phyloP scores from a whole-genome alignment of 148 eudicot genomes.

The Vaccinium corymbosum region DNA sequence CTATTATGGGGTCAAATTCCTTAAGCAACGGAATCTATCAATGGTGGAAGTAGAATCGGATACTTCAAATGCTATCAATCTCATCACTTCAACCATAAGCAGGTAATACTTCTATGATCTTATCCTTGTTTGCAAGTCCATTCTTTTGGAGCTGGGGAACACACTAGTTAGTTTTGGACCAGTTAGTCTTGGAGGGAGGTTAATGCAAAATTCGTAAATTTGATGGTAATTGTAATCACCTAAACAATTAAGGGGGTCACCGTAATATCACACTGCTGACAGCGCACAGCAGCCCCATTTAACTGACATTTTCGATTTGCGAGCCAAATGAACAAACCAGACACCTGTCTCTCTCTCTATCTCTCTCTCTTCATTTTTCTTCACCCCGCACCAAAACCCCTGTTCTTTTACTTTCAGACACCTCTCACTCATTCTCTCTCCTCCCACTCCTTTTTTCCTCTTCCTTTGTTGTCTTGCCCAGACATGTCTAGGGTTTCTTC shows the following conservation, averaged over 20 bases:
- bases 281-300: conserved; percentile 17
- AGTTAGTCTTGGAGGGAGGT: background rate
- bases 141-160: too few species aligned
- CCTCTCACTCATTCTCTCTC: background rate
- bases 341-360: background rate
- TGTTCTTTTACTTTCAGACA: conserved; percentile 1
- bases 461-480: conserved; percentile 12
- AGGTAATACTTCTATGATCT: too few species aligned
- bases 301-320: conserved; percentile 33
- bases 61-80: too few species aligned
- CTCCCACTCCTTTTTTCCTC: conserved; percentile 24
- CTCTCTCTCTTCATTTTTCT: background rate
- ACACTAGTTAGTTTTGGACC: too few species aligned
- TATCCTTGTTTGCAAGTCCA: too few species aligned
- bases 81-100: too few species aligned
- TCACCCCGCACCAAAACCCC: background rate
- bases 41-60: too few species aligned
- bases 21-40: too few species aligned
- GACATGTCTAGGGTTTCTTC: conserved; percentile 14
- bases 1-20: too few species aligned
- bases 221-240: background rate
- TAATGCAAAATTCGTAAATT: background rate
- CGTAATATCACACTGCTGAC: background rate
- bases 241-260: background rate
- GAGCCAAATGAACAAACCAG: conserved; percentile 19